These are phyloP conservation scores for Candida fluviatilis DNA, from an alignment of 805 yeast species.

Conservation along the genomic window DNA sequence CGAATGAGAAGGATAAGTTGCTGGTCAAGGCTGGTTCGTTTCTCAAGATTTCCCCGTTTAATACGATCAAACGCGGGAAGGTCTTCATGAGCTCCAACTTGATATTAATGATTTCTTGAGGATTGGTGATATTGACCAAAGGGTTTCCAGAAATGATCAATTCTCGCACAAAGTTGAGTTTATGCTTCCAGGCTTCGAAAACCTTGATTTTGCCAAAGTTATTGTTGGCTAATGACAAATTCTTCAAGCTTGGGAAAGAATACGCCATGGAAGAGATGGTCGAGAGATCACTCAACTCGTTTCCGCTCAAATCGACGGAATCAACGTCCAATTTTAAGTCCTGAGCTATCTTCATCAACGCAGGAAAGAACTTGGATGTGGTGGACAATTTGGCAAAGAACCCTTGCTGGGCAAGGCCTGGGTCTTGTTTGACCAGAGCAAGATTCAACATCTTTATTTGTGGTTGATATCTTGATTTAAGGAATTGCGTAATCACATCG, in stretches of 20 bases:
- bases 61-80: conserved; percentile 76
- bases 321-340: conserved; percentile 54
- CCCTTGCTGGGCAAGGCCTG: conserved; percentile 54
- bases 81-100: conserved; percentile 59
- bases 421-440: conserved; percentile 61
- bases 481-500: conserved; percentile 55
- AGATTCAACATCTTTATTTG: conserved; percentile 65
- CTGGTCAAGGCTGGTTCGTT: conserved; percentile 58
- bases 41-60: conserved; percentile 76
- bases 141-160: conserved; percentile 80
- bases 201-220: conserved; percentile 53
- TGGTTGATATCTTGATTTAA: conserved; percentile 65
- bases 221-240: conserved; percentile 79
- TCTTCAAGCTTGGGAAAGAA: conserved; percentile 70
- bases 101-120: conserved; percentile 35
- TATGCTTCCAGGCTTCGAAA: conserved; percentile 74
- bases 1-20: conserved; percentile 54
- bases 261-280: conserved; percentile 61
- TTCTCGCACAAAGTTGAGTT: conserved; percentile 70
- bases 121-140: conserved; percentile 33
- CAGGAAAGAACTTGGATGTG: conserved; percentile 81
- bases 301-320: conserved; percentile 65
- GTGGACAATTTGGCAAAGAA: conserved; percentile 58
- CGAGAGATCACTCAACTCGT: conserved; percentile 54
- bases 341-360: conserved; percentile 76